Base-by-base conservation (phyloP, 257 asterid genomes). In the Solanum pinnatisectum region DNA sequence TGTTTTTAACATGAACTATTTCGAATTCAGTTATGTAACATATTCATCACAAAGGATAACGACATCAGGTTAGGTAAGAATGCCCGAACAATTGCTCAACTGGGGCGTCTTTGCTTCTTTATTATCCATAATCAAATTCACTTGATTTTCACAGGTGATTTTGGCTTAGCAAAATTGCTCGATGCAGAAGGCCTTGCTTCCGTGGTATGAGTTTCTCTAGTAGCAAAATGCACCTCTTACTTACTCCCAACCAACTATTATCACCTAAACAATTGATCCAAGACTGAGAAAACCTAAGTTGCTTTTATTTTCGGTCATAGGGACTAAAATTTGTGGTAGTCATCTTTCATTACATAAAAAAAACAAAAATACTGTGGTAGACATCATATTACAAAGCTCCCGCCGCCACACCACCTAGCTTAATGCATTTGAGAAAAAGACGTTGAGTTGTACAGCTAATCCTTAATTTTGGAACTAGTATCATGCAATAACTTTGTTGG, bases 41-140 rank as follows among this genome's bases (percentile, higher is more conserved):
- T 96, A 87, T 96, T 95, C 89, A 90, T 97, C 88, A 96, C 98
- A 18, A 93, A 92, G 98, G 98, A 92, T 89, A 94, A 92, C 72
- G 96, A 93, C 88, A 93, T 97, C 88, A 94, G 98, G 87, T 93
- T 95, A 3, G 98, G 99, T 97, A 94, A 94, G 95, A 88, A 89
- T 8, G 46, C 65, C 23, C 46, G 10, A 46, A 27, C 89, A 77
- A 84, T 81, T 85, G 60, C 77, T 88, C 82, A 32, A 42, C 9
- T 67, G 73, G 60, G 12, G 67, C 49, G 36, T 88, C 27, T 65
- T 49, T 70, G 25, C 68, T 49, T 52, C 77, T 76, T 60, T 86
- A 12, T 77, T 63, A 35, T 72, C 63, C 68, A 39, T 85, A 56
- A 78, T 76, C 56, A 35, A 33, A 67, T 91, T 89, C 59, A 42